Evolutionary conservation across 352 stramenopile species (phyloP).

Genomic region (Pythium myriotylum): DNA sequence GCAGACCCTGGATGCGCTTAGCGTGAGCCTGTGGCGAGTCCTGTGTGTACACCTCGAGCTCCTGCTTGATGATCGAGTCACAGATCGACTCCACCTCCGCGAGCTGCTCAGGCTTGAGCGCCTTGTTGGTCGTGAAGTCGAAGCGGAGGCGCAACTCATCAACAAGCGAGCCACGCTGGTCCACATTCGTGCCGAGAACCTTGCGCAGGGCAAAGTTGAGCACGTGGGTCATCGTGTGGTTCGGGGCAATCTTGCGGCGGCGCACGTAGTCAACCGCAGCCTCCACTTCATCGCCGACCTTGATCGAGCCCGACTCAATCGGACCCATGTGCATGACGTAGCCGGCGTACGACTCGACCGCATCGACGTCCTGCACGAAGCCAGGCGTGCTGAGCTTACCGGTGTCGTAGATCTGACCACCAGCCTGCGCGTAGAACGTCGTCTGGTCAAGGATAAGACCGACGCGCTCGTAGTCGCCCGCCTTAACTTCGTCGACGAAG

Average conservation of each 20-base stretch:
- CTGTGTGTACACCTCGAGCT: constrained; percentile 91
- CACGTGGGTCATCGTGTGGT: constrained; percentile 99
- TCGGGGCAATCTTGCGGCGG: constrained; percentile 93
- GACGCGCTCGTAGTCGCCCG: constrained; percentile 84
- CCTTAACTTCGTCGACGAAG: constrained; percentile 78
- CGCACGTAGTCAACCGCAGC: constrained; percentile 95
- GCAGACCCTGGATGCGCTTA: constrained; percentile 94
- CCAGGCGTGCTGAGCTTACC: constrained; percentile 66
- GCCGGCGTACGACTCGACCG: constrained; percentile 95
- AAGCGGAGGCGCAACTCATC: constrained; percentile 98
- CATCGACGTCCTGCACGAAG: constrained; percentile 79
- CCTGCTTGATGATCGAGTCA: constrained; percentile 87
- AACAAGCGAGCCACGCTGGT: constrained; percentile 97
- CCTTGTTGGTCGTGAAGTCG: constrained; percentile 98
- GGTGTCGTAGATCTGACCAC: constrained; percentile 96
- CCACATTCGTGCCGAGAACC: constrained; percentile 93
- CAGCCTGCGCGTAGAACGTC: constrained; percentile 98
- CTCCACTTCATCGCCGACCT: constrained; percentile 87
- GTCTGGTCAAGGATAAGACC: constrained; percentile 98
- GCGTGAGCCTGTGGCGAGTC: constrained; percentile 94
- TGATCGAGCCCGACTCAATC: constrained; percentile 61
- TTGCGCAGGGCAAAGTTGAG: constrained; percentile 97
- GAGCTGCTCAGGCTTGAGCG: constrained; percentile 93
- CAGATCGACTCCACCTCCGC: constrained; percentile 85
- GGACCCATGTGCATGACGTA: constrained; percentile 96